Evolutionary conservation across 129 eudicot genomes (phyloP).

Genomic region (Pseudognaphalium luteoalbum): DNA sequence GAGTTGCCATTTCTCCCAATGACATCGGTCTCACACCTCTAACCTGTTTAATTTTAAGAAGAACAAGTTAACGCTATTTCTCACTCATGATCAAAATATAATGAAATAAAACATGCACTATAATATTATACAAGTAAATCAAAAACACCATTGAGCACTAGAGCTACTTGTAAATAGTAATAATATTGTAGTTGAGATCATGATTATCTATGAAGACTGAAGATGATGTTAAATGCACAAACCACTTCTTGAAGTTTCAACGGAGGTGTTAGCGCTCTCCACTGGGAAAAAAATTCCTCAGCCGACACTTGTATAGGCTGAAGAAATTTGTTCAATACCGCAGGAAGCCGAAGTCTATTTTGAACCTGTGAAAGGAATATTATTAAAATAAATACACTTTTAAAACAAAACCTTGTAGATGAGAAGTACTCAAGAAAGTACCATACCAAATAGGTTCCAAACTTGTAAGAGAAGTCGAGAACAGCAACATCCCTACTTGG

Average conservation of each 20-base stretch:
- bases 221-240: conserved; percentile 30
- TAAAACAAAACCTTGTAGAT: conserved; percentile 16
- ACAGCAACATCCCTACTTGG: conserved; percentile 96
- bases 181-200: not conserved
- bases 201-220: not conserved
- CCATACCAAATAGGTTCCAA: conserved; percentile 65
- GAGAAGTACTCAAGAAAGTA: not conserved
- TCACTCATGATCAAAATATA: conserved; percentile 4
- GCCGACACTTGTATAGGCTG: conserved; percentile 76
- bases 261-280: conserved; percentile 97
- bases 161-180: conserved; percentile 1
- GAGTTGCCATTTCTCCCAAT: conserved; percentile 82
- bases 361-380: conserved; percentile 56
- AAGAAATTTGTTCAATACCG: conserved; percentile 81
- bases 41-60: conserved; percentile 55
- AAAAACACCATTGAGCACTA: not conserved
- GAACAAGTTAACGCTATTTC: not conserved
- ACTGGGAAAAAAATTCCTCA: conserved; percentile 93
- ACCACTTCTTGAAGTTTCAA: conserved; percentile 99
- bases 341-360: conserved; percentile 90
- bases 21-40: conserved; percentile 96
- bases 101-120: not conserved
- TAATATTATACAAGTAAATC: conserved; percentile 16
- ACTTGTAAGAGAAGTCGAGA: conserved; percentile 93
- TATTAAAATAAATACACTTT: not conserved